Evolutionary conservation across 441 rosid genomes (phyloP).

Genomic region (Pelargonium australe): DNA sequence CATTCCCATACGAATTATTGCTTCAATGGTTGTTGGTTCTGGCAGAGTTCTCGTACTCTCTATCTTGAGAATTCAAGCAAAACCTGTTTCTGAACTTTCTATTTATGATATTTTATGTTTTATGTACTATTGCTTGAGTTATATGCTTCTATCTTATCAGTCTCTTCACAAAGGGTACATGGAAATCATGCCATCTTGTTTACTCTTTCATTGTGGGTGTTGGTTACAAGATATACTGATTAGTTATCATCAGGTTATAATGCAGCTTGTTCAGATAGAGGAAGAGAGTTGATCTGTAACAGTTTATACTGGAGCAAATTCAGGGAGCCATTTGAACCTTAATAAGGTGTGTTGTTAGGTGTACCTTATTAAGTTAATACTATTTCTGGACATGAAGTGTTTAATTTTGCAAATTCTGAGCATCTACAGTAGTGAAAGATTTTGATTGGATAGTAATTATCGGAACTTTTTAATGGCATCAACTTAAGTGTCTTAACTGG

Average conservation of each 20-base stretch:
- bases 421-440: not conserved
- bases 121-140: not conserved
- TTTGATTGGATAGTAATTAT: not conserved
- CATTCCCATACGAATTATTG: not conserved
- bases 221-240: not conserved
- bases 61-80: too few relatives aligned
- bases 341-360: not conserved
- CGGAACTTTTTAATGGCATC: too few relatives aligned
- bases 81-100: not conserved
- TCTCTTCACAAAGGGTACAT: not conserved
- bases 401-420: not conserved
- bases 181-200: too few relatives aligned
- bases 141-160: not conserved
- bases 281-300: not conserved
- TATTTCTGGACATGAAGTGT: not conserved
- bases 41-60: too few relatives aligned
- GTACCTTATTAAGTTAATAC: not conserved
- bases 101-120: not conserved
- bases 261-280: not conserved
- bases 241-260: not conserved
- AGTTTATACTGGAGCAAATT: not conserved
- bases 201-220: not conserved
- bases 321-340: not conserved
- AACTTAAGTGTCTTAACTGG: too few relatives aligned
- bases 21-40: not conserved